These are phyloP conservation scores for Umbelopsis sp. DNA, from an alignment of 192 early-diverging fungal genomes.

Conservation along the genomic window DNA sequence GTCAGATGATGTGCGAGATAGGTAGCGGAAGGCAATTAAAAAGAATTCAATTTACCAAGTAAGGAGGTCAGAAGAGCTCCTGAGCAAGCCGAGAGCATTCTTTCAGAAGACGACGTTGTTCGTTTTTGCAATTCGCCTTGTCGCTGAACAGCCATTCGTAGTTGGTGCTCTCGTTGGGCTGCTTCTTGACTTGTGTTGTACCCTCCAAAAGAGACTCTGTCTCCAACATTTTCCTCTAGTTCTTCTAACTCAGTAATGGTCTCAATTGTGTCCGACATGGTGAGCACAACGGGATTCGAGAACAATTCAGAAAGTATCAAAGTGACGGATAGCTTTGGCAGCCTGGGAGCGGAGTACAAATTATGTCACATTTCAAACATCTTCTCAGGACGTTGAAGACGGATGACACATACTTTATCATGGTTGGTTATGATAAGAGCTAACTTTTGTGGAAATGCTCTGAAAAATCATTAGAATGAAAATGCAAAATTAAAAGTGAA, in stretches of 20 bases:
- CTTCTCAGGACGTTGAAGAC: too few relatives aligned
- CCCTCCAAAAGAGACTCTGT: background rate
- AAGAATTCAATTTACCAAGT: conserved; percentile 53
- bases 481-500: too few relatives aligned
- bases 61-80: conserved; percentile 85
- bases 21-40: background rate
- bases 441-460: too few relatives aligned
- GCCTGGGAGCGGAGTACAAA: too few relatives aligned
- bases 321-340: too few relatives aligned
- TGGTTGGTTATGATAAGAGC: too few relatives aligned
- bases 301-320: too few relatives aligned
- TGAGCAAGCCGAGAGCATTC: conserved; percentile 78
- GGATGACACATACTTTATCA: too few relatives aligned
- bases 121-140: conserved; percentile 1
- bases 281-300: background rate
- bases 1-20: background rate
- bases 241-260: conserved; percentile 4
- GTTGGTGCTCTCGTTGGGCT: background rate
- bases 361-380: too few relatives aligned
- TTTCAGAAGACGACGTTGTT: conserved; percentile 51
- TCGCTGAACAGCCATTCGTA: background rate
- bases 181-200: background rate
- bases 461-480: too few relatives aligned
- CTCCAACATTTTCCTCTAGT: background rate
- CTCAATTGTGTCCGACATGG: conserved; percentile 8